Percentiles rank a stretch among this genome's conserved stretches.
Evolutionary conservation across 176 grass and related monocot species (phyloP).

Genomic region (Paspalum notatum): DNA sequence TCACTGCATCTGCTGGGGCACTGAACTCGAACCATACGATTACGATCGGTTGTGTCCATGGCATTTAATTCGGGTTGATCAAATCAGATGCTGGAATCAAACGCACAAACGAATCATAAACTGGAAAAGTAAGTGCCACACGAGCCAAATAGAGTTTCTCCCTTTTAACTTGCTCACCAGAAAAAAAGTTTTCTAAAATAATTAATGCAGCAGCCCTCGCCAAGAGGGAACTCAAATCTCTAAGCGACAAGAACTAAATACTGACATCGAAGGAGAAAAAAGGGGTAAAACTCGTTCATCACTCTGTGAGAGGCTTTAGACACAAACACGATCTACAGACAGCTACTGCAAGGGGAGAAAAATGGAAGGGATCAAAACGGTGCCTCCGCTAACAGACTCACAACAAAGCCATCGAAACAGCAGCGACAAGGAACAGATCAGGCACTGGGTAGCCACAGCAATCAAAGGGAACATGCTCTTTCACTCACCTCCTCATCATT

Average conservation of each 20-base stretch:
- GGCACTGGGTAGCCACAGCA: background rate
- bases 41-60: background rate
- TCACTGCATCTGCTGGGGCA: background rate
- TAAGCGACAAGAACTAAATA: background rate
- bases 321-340: background rate
- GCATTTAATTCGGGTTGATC: constrained; percentile 25
- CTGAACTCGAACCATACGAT: background rate
- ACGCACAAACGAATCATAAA: constrained; percentile 10
- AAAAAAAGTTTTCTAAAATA: background rate
- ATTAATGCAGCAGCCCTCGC: background rate
- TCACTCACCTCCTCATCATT: background rate
- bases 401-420: background rate
- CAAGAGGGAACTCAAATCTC: background rate
- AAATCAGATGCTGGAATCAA: constrained; percentile 6
- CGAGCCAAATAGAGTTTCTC: background rate
- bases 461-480: background rate
- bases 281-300: background rate
- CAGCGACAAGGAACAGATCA: constrained; percentile 7
- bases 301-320: background rate
- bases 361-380: background rate
- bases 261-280: background rate
- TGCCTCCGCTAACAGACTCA: background rate
- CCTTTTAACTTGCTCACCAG: background rate
- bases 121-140: background rate
- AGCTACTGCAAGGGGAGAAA: background rate